Conservation (phyloP, 345 rosid genomes). For the Dimocarpus longan region DNA sequence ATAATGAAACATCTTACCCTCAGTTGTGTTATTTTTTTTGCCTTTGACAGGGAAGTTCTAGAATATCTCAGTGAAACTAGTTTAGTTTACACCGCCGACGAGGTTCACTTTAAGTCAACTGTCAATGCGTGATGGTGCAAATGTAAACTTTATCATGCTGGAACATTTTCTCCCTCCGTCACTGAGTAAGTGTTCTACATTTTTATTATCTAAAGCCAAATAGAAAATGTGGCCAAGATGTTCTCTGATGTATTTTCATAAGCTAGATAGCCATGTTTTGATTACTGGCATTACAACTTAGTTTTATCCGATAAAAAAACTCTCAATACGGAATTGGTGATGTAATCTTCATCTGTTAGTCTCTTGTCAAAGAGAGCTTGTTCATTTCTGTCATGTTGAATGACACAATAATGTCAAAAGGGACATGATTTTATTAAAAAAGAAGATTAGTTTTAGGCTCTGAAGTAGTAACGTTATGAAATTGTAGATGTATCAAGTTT, state of each 20-base stretch:
- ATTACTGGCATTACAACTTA: neutral
- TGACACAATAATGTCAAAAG: too few species aligned
- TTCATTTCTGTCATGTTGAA: too few species aligned
- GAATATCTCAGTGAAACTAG: slow-evolving; percentile 61
- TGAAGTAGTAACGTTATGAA: too few species aligned
- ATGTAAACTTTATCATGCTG: neutral
- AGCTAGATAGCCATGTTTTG: neutral
- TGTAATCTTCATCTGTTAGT: neutral
- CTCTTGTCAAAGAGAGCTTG: too few species aligned
- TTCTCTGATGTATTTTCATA: neutral
- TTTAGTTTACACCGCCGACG: slow-evolving; percentile 68
- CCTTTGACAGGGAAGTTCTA: slow-evolving; percentile 63
- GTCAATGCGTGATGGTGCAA: slow-evolving; percentile 46
- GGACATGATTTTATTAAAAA: too few species aligned
- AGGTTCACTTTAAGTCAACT: slow-evolving; percentile 67
- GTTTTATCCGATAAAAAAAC: neutral
- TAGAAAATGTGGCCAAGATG: neutral
- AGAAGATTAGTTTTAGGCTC: too few species aligned
- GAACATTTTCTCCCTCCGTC: neutral
- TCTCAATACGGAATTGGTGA: neutral
- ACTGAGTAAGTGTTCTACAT: neutral
- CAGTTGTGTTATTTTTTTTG: neutral
- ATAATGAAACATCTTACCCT: neutral
- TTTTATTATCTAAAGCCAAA: neutral
- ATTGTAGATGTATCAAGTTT: too few species aligned